These are phyloP conservation scores for Carex pumila DNA, from an alignment of 176 grass and related monocot species.

Conservation along the genomic window DNA sequence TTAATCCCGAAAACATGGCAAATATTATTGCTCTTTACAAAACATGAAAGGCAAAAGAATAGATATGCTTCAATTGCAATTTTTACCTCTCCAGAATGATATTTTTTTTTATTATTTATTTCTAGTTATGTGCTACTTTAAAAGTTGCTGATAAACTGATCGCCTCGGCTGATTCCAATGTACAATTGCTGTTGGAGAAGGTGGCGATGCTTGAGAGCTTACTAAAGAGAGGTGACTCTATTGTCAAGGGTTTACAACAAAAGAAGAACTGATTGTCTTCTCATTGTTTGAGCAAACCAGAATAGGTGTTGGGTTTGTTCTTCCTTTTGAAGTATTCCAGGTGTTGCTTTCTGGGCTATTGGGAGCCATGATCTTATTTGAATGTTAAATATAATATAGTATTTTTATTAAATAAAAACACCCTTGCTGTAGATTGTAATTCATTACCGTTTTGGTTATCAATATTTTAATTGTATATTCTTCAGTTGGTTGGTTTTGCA, in stretches of 20 bases:
- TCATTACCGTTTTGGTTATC: not conserved
- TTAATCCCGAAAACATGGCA: not conserved
- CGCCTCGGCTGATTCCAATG: conserved; percentile 25
- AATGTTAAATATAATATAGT: not conserved
- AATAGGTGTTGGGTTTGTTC: not conserved
- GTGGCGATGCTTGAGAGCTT: conserved; percentile 31
- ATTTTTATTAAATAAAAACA: not conserved
- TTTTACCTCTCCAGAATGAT: not conserved
- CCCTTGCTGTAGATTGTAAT: not conserved
- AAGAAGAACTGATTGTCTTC: not conserved
- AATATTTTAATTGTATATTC: not conserved
- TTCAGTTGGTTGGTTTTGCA: not conserved
- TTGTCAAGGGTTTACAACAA: conserved; percentile 17
- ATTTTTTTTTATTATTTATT: not conserved
- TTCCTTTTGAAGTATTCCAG: not conserved
- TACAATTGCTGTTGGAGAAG: conserved; percentile 25
- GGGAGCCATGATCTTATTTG: not conserved
- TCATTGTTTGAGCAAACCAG: not conserved
- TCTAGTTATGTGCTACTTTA: conserved; percentile 33
- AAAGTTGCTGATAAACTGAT: conserved; percentile 40
- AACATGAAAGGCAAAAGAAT: not conserved
- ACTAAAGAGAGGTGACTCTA: conserved; percentile 34
- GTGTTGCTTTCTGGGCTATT: not conserved
- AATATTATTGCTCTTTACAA: not conserved
- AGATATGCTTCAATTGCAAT: not conserved